Conservation (phyloP, 208 protist species). For the Wallacemonas sp. region DNA sequence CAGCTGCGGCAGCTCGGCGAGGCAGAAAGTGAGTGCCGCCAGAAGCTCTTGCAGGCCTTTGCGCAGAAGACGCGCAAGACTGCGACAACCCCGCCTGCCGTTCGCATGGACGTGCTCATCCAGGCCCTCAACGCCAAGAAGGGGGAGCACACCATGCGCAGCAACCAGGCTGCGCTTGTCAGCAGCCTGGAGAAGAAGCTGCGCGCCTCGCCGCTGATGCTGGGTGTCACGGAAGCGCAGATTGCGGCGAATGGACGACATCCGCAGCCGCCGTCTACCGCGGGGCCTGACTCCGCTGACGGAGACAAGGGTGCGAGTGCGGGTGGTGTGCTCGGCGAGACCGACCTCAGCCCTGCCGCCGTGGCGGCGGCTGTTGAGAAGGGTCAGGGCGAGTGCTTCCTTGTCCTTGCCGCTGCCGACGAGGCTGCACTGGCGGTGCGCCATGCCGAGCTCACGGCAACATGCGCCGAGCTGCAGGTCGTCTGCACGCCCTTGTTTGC, state of each 20-base stretch:
- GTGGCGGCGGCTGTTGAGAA: conserved; percentile 38
- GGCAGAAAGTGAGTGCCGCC: neutral
- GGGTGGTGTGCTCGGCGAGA: conserved; percentile 20
- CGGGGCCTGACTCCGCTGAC: neutral
- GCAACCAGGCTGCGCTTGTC: conserved; percentile 63
- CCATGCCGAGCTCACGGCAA: conserved; percentile 30
- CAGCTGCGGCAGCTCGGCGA: conserved; percentile 57
- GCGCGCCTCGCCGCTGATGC: conserved; percentile 17
- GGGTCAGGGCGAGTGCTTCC: conserved; percentile 77
- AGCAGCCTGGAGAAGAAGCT: conserved; percentile 68
- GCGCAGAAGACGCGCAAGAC: neutral
- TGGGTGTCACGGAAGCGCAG: conserved; percentile 11
- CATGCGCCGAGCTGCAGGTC: conserved; percentile 27
- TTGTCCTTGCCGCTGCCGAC: conserved; percentile 38
- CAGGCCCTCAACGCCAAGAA: conserved; percentile 85
- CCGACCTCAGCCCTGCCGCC: conserved; percentile 41
- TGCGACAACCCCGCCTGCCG: too few species aligned
- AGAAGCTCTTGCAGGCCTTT: neutral
- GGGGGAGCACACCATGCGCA: conserved; percentile 56
- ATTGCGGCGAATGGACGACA: neutral
- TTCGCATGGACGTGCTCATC: conserved; percentile 58
- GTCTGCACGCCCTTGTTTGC: conserved; percentile 46
- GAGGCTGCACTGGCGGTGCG: conserved; percentile 34
- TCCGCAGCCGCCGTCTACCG: neutral
- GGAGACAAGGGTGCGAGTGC: neutral